phyloP scores from a whole-genome alignment of 2,329 filamentous ascomycete species.

The Penicillium aurantiogriseum region DNA sequence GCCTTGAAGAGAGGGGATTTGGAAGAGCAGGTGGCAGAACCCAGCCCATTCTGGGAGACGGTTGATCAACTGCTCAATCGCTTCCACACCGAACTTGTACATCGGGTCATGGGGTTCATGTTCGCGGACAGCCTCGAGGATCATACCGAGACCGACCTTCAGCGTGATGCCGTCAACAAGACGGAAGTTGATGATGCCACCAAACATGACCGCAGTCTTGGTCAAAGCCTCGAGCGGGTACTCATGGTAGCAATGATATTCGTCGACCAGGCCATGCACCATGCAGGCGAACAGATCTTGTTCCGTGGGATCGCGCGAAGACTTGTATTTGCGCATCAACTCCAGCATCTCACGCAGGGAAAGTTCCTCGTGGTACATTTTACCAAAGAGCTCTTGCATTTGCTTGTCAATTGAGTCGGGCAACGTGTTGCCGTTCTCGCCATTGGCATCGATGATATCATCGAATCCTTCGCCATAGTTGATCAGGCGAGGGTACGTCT shows the following conservation, averaged over 20 bases:
- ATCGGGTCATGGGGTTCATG: constrained; percentile 80
- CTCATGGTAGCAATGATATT: constrained; percentile 91
- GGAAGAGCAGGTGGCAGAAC: constrained; percentile 80
- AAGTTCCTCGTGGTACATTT: constrained; percentile 92
- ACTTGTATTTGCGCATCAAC: constrained; percentile 81
- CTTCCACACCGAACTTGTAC: constrained; percentile 98
- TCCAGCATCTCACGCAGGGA: constrained; percentile 83
- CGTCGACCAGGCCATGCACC: constrained; percentile 96
- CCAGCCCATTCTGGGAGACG: constrained; percentile 92
- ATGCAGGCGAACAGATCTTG: constrained; percentile 98
- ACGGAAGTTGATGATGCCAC: constrained; percentile 91
- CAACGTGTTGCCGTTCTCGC: constrained; percentile 75
- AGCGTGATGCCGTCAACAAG: constrained; percentile 86
- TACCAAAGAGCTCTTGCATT: constrained; percentile 98
- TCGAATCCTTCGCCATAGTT: constrained; percentile 94
- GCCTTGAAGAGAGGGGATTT: constrained; percentile 76
- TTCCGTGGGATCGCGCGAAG: constrained; percentile 75
- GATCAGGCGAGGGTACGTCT: constrained; percentile 88
- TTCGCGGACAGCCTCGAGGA: constrained; percentile 90
- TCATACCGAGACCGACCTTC: constrained; percentile 94
- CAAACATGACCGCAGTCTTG: constrained; percentile 93
- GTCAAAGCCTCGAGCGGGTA: constrained; percentile 95
- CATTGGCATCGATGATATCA: constrained; percentile 84
- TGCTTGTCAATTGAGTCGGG: constrained; percentile 76
- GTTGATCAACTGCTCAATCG: constrained; percentile 80